A percentile compares a stretch with the other conserved stretches of the same genome.
These are phyloP conservation scores for Hymenoscyphus fructigenus DNA, from an alignment of 2,329 filamentous ascomycete genomes.

Conservation along the genomic window DNA sequence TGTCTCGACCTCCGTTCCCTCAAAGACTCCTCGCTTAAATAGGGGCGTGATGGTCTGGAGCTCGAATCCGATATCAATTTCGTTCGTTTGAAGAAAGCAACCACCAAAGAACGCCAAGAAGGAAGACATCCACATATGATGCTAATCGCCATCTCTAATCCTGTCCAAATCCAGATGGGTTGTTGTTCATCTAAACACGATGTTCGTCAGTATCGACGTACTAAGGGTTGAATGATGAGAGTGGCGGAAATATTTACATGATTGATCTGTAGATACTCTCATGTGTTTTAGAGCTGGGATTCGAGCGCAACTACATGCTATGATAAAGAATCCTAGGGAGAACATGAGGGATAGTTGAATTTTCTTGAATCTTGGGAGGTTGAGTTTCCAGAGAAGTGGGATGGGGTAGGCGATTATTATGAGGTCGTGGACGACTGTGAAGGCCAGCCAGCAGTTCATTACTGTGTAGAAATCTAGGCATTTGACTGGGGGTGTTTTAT, in stretches of 20 bases:
- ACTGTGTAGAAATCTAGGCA: constrained; percentile 64
- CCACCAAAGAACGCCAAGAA: background rate
- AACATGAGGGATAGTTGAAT: constrained; percentile 66
- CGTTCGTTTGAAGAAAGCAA: background rate
- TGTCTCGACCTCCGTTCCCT: background rate
- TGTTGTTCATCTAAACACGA: constrained; percentile 21
- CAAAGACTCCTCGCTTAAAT: background rate
- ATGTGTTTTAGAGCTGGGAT: constrained; percentile 12
- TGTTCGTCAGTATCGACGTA: background rate
- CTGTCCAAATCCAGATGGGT: constrained; percentile 20
- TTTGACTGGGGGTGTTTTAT: constrained; percentile 24
- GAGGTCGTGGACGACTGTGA: constrained; percentile 51
- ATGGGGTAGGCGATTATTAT: constrained; percentile 64
- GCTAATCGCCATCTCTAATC: constrained; percentile 41
- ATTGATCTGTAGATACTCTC: constrained; percentile 9
- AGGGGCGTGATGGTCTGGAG: background rate
- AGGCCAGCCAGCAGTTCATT: constrained; percentile 63
- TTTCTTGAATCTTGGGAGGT: constrained; percentile 63
- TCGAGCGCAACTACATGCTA: constrained; percentile 17
- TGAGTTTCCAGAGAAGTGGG: constrained; percentile 62
- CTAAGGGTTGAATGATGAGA: background rate
- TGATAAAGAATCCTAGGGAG: constrained; percentile 18
- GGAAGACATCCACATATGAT: constrained; percentile 44
- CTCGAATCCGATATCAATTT: background rate
- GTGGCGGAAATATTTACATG: constrained; percentile 4